Percentiles rank a stretch among this genome's conserved stretches.
Conservation (phyloP, 495 filamentous ascomycete genomes). For the Bacidia rubella region DNA sequence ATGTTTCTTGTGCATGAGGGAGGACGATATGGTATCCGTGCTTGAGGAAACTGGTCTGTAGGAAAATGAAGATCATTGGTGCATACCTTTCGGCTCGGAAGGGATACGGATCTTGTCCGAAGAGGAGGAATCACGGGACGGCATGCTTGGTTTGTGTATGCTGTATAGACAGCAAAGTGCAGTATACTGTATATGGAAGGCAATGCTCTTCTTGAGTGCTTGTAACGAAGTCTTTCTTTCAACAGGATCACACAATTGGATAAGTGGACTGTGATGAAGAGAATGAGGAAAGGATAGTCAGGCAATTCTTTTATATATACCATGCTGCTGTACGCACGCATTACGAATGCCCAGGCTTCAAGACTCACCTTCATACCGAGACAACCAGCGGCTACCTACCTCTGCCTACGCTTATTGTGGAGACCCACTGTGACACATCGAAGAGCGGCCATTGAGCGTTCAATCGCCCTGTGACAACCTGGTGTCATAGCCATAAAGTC, state of each 20-base stretch:
- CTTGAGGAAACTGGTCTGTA: too few species aligned
- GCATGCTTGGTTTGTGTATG: neutral
- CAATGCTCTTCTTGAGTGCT: neutral
- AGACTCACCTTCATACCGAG: neutral
- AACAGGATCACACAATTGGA: neutral
- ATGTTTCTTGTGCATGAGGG: neutral
- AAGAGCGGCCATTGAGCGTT: neutral
- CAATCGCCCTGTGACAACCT: neutral
- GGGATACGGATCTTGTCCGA: neutral
- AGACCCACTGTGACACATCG: neutral
- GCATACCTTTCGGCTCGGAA: neutral
- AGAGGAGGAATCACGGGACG: neutral
- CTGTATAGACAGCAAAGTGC: neutral
- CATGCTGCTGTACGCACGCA: too few species aligned
- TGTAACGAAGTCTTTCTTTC: neutral
- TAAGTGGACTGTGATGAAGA: neutral
- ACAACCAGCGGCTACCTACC: neutral
- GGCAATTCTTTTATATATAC: too few species aligned
- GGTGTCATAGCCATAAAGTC: neutral
- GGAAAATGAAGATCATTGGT: too few species aligned
- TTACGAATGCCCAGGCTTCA: neutral
- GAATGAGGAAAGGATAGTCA: neutral
- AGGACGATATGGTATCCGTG: too few species aligned
- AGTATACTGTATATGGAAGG: neutral
- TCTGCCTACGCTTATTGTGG: neutral